Conservation (phyloP, 2,329 filamentous ascomycete species). For the Xylariales sp. region DNA sequence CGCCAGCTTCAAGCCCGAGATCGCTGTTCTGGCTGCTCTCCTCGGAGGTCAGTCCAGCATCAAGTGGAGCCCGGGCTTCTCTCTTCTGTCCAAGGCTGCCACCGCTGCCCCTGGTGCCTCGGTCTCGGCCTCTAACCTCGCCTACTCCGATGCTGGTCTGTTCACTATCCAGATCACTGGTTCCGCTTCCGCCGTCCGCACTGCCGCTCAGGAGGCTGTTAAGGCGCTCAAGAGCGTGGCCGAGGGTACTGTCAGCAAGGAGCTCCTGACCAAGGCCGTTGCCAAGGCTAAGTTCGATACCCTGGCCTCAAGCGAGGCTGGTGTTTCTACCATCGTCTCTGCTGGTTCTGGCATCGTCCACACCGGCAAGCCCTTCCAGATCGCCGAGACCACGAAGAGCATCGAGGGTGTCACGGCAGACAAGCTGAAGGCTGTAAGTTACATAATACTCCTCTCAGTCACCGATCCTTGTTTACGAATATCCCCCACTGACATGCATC, state of each 20-base stretch:
- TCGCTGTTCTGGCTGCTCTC: constrained; percentile 79
- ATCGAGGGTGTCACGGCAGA: constrained; percentile 79
- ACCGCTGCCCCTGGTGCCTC: constrained; percentile 61
- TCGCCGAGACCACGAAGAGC: constrained; percentile 72
- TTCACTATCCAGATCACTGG: constrained; percentile 80
- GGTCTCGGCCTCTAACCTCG: constrained; percentile 69
- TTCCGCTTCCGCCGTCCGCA: constrained; percentile 65
- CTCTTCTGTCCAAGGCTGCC: constrained; percentile 76
- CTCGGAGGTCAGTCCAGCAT: constrained; percentile 87
- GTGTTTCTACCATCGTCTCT: constrained; percentile 71
- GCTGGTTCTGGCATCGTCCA: constrained; percentile 82
- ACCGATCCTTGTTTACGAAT: constrained; percentile 1
- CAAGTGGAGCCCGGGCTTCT: constrained; percentile 96
- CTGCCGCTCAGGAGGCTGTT: constrained; percentile 71
- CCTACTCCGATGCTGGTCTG: constrained; percentile 93
- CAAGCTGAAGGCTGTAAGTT: constrained; percentile 77
- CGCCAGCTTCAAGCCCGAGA: constrained; percentile 80
- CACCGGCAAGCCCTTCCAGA: constrained; percentile 77
- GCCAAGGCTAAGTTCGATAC: constrained; percentile 91
- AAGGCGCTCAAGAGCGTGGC: constrained; percentile 80
- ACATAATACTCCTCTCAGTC: constrained; percentile 6
- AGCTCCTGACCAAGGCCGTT: constrained; percentile 87
- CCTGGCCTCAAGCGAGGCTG: constrained; percentile 75
- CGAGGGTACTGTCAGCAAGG: constrained; percentile 69
- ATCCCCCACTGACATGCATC: constrained; percentile 23